A percentile compares a stretch with the other conserved stretches of the same genome.
These are phyloP conservation scores for Beta vulgaris DNA, from an alignment of 148 eudicot genomes.

Conservation along the genomic window DNA sequence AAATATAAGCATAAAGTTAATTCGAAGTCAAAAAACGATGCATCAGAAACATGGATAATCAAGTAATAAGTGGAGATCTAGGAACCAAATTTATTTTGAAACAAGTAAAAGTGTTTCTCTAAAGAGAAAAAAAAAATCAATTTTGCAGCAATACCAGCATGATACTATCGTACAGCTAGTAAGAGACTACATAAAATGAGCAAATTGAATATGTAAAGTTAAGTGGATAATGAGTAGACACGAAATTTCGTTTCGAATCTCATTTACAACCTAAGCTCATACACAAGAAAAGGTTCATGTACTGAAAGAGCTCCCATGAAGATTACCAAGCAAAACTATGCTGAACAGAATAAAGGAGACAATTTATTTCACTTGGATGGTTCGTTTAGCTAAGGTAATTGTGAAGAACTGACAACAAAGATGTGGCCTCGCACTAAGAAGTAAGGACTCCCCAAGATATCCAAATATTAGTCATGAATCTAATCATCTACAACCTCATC, in stretches of 20 bases:
- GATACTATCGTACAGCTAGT: neutral
- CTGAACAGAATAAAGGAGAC: no score
- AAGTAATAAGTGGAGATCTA: neutral
- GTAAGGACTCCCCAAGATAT: no score
- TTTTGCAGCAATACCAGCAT: neutral
- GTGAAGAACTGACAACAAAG: no score
- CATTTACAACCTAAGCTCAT: neutral
- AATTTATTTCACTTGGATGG: no score
- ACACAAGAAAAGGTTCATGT: neutral
- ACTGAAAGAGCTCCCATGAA: no score
- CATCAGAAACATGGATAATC: neutral
- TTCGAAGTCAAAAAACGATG: neutral
- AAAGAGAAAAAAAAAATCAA: neutral
- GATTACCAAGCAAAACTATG: no score
- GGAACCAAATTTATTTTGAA: neutral
- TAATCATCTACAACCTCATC: no score
- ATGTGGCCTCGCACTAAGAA: no score
- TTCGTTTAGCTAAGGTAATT: no score
- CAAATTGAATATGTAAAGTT: neutral
- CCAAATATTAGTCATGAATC: no score
- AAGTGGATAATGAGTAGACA: no score
- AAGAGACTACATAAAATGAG: neutral
- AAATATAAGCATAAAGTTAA: neutral
- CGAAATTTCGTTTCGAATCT: neutral
- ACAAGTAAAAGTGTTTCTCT: neutral